Evolutionary conservation across 345 rosid genomes (phyloP), one percentile per base, ranked within the genome.

Genomic region (Alliaria petiolata): DNA sequence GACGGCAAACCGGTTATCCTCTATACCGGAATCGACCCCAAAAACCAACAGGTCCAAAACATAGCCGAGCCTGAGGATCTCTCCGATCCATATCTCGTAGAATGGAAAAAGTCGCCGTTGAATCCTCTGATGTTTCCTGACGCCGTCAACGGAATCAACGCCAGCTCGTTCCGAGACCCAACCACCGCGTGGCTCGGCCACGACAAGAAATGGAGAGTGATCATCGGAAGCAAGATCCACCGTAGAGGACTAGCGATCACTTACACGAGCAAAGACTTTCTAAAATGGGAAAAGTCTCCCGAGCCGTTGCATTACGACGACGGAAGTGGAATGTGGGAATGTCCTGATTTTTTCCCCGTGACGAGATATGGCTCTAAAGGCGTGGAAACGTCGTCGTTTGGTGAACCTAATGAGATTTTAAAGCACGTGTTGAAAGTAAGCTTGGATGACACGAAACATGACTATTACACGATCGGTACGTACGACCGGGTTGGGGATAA

Each of bases 291-390:
- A 22, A 45, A 70, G 40, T 75, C 90, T 2, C 38, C 70, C 0
- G 75, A 79, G 4, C 88, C 92, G 7, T 78, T 89, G 22, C 92
- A 90, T 61, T 88, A 85, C 5, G 86, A 69, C 6, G 60, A 72
- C 10, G 81, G 73, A 33, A 85, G 87, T 2, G 92, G 85, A 13
- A 93, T 87, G 88, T 90, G 98, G 98, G 98, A 93, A 64, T 90
- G 97, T 34, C 96, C 92, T 0, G 93, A 92, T 53, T 85, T 92
- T 65, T 92, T 68, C 60, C 95, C 96, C 0, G 95, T 90, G 4
- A 42, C 77, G 0, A 65, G 59, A 25, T 50, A 26, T 5, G 77
- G 80, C 6, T 77, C 80, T 6, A 47, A 65, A 3, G 80, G 80
- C 0, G 77, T 77, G 5, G 80, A 77, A 31, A 73, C 78, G 44